These are phyloP conservation scores for Leccinum obscurum DNA, from an alignment of 768 basidiomycete genomes.

Conservation along the genomic window DNA sequence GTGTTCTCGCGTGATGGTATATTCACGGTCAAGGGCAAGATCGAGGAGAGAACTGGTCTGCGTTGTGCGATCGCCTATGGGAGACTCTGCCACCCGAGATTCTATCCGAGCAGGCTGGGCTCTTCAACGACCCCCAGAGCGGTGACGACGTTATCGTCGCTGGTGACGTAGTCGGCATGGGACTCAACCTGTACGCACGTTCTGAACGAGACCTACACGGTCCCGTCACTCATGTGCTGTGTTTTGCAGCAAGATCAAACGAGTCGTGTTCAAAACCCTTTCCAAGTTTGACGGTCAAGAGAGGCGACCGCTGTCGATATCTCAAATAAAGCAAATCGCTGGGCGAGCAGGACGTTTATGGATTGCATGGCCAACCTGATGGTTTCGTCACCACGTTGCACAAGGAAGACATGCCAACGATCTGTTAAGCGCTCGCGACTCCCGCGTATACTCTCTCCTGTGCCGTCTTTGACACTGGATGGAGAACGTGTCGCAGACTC, in stretches of 20 bases:
- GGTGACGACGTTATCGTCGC: constrained; percentile 89
- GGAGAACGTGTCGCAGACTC: constrained; percentile 33
- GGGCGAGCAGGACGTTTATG: constrained; percentile 90
- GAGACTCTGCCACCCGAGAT: constrained; percentile 83
- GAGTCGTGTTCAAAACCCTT: constrained; percentile 75
- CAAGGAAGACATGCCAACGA: constrained; percentile 56
- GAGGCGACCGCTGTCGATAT: constrained; percentile 53
- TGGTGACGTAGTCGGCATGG: constrained; percentile 82
- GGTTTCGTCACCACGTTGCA: constrained; percentile 79
- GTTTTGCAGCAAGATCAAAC: constrained; percentile 72
- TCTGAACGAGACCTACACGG: not conserved
- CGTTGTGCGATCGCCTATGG: constrained; percentile 94
- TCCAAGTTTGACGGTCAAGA: constrained; percentile 61
- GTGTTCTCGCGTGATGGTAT: constrained; percentile 78
- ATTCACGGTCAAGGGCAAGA: constrained; percentile 72
- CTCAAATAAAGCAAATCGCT: constrained; percentile 91
- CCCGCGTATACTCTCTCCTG: constrained; percentile 50
- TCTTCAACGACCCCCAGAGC: constrained; percentile 86
- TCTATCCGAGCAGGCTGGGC: constrained; percentile 84
- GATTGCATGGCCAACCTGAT: constrained; percentile 53
- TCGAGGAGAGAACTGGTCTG: constrained; percentile 53
- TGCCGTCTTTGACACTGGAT: constrained; percentile 48
- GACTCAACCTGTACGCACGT: constrained; percentile 68
- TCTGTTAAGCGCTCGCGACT: constrained; percentile 54
- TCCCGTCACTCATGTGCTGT: not conserved